Evolutionary conservation across 106 monocot species (phyloP).

Genomic region (Amphibolis antarctica): DNA sequence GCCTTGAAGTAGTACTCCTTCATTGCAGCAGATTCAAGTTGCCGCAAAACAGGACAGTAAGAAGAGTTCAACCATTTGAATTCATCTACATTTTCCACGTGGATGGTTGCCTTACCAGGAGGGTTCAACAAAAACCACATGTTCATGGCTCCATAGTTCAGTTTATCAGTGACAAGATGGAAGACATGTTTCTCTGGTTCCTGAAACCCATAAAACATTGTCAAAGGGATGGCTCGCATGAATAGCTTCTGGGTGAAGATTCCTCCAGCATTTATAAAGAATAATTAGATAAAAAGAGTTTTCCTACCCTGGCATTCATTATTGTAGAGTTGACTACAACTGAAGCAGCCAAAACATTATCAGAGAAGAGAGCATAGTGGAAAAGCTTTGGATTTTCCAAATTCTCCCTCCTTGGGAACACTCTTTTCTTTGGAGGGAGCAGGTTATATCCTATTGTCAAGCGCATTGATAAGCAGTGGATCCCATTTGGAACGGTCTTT

Average conservation of each 20-base stretch:
- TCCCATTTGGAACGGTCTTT: conserved; percentile 62
- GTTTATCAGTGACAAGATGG: conserved; percentile 58
- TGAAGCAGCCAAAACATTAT: conserved; percentile 71
- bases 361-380: conserved; percentile 70
- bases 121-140: conserved; percentile 74
- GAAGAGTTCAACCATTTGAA: conserved; percentile 66
- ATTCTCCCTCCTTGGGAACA: conserved; percentile 44
- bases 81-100: conserved; percentile 65
- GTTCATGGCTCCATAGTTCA: conserved; percentile 66
- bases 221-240: neutral
- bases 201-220: conserved; percentile 14
- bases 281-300: neutral
- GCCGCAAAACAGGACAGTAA: conserved; percentile 45
- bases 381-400: conserved; percentile 51
- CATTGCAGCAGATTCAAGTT: conserved; percentile 58
- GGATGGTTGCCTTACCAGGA: conserved; percentile 48
- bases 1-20: conserved; percentile 58
- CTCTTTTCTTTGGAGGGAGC: conserved; percentile 41
- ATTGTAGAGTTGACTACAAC: conserved; percentile 69
- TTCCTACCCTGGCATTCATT: conserved; percentile 47
- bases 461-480: conserved; percentile 69
- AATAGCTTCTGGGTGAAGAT: neutral
- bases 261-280: neutral
- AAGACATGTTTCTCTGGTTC: conserved; percentile 59
- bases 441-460: conserved; percentile 56